Conservation (phyloP, 257 asterid species). For the Fraxinus quadrangulata region DNA sequence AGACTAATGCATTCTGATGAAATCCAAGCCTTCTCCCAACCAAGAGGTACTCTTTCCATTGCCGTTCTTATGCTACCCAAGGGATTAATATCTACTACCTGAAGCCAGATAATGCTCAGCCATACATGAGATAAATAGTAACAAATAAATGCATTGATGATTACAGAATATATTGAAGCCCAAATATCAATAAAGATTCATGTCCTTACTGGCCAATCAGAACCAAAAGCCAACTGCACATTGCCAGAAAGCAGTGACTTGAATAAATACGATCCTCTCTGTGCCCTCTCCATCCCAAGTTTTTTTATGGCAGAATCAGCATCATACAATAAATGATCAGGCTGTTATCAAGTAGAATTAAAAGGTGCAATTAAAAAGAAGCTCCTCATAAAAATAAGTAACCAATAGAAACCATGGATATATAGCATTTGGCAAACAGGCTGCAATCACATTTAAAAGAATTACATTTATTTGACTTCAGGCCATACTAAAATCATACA, state of each 20-base stretch:
- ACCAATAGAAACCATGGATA: constrained; percentile 8
- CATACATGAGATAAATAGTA: background rate
- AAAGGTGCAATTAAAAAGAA: constrained; percentile 16
- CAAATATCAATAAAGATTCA: constrained; percentile 7
- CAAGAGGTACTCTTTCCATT: constrained; percentile 70
- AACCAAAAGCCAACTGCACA: constrained; percentile 80
- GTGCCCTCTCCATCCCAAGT: constrained; percentile 77
- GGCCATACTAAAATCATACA: background rate
- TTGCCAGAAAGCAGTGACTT: constrained; percentile 61
- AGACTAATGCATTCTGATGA: constrained; percentile 65
- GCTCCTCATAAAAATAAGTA: constrained; percentile 12
- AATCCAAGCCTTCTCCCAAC: constrained; percentile 78
- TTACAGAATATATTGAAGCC: background rate
- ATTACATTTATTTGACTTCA: background rate
- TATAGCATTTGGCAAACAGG: constrained; percentile 1
- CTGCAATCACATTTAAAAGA: background rate
- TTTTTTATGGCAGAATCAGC: constrained; percentile 78
- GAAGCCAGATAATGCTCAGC: constrained; percentile 26
- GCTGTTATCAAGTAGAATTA: constrained; percentile 51
- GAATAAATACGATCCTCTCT: constrained; percentile 72
- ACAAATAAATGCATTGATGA: constrained; percentile 11
- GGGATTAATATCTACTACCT: constrained; percentile 89
- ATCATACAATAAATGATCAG: constrained; percentile 87
- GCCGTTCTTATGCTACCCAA: constrained; percentile 75
- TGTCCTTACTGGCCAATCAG: constrained; percentile 93